Conservation (phyloP, 768 basidiomycete species). For the Pleurotus cornucopiae region DNA sequence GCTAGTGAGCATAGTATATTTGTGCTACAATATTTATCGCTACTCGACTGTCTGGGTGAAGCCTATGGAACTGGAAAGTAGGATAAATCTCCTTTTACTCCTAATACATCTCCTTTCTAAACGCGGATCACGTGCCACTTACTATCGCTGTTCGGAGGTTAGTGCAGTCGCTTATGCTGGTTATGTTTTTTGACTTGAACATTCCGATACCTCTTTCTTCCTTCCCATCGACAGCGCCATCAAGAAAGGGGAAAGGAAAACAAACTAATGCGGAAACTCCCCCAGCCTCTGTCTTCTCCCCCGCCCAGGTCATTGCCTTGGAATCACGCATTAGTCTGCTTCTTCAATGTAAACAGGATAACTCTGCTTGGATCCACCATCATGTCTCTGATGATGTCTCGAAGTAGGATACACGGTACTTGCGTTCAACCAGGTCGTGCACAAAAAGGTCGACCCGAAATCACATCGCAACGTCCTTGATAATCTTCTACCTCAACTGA, state of each 20-base stretch:
- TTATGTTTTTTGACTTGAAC: slow-evolving; percentile 69
- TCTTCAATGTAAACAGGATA: slow-evolving; percentile 56
- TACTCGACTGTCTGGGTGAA: no score
- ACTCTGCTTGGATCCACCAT: slow-evolving; percentile 7
- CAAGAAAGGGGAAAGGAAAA: slow-evolving; percentile 61
- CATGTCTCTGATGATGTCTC: neutral
- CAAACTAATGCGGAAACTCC: slow-evolving; percentile 30
- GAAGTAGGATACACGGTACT: slow-evolving; percentile 86
- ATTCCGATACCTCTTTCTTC: slow-evolving; percentile 41
- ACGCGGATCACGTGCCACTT: no score
- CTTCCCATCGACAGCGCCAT: slow-evolving; percentile 22
- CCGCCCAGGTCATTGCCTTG: slow-evolving; percentile 51
- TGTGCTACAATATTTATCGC: no score
- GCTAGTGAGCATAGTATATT: no score
- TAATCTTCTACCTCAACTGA: slow-evolving; percentile 53
- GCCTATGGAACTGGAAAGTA: no score
- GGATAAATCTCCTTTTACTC: no score
- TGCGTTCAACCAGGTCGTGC: slow-evolving; percentile 69
- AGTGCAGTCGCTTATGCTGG: no score
- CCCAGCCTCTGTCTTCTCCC: slow-evolving; percentile 35
- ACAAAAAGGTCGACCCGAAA: slow-evolving; percentile 70
- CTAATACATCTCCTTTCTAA: no score
- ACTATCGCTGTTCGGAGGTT: no score
- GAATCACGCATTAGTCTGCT: slow-evolving; percentile 67
- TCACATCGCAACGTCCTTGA: slow-evolving; percentile 63